Evolutionary conservation across 441 rosid genomes (phyloP), one percentile per base, ranked within the genome.

Genomic region (Lepidium campestre): DNA sequence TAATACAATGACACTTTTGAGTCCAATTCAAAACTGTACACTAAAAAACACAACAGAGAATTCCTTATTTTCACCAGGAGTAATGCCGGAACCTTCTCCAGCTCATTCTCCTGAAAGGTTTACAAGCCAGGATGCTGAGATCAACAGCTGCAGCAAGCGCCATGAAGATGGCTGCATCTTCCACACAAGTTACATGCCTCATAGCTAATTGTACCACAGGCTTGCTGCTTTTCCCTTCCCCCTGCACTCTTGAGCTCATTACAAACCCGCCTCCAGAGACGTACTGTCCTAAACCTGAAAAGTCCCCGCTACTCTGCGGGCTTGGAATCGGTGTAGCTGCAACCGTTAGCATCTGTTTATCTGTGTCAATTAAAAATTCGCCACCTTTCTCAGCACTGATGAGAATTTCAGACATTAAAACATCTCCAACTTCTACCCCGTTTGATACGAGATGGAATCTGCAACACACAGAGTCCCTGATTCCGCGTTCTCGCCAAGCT

Each of bases 121-220:
- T 90, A 80, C 97, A 93, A 40, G 98, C 96, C 44, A 85, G 85
- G 15, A 93, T 85, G 77, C 93, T 90, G 46, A 93, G 97, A 82
- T 93, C 96, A 37, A 88, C 94, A 1, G 97, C 96, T 2, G 98
- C 94, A 10, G 97, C 93, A 25, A 90, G 94, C 8, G 97, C 96
- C 98, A 93, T 85, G 77, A 93, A 93, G 36, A 93, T 93, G 37
- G 98, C 97, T 29, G 98, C 97, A 74, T 93, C 98, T 85, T 93
- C 98, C 54, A 93, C 87, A 5, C 97, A 93, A 1, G 97, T 93
- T 29, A 90, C 91, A 31, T 93, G 92, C 23, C 96, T 67, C 96
- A 90, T 90, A 13, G 95, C 96, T 36, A 93, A 74, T 10, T 93
- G 97, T 44, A 93, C 98, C 44, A 75, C 75, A 0, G 96, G 98